Evolutionary conservation across 306 rosid species (phyloP), one percentile per base, ranked within the genome.

Genomic region (Argentina anserina): DNA sequence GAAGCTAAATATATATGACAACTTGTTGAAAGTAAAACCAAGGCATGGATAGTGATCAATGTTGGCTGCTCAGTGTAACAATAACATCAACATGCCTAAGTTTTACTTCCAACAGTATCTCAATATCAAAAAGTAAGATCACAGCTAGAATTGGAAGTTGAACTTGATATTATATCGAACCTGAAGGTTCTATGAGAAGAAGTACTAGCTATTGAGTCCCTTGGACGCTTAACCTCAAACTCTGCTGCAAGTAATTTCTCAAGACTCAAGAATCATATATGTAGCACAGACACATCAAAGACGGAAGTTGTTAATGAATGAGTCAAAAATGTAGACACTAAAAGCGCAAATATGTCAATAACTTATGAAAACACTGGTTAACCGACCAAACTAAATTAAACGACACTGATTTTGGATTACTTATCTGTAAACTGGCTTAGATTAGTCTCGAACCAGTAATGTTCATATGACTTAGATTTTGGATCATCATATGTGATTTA

Each of bases 121-220:
- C 49, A 43, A 4, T 14, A 43, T 43, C 20, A 43, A 49, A 49
- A 49, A 49, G 9, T 50, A 20, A 15, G 31, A 6, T 17, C 20
- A 3, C 21, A 56, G 26, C 34, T 58, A 14, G n/a, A 26, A 36
- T 13, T 26, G 37, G 36, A 58, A 12, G 37, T 58, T 26, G 1
- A 58, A 14, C 5, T n/a, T n/a, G n/a, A n/a, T n/a, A n/a, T 58
- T 58, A 28, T 6, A 58, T 12, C 37, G 0, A 58, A 26, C 3
- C 14, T 28, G n/a, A 76, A 3, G 87, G 85, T 69, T 86, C 96
- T 39, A 90, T 75, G 75, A 86, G 90, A 78, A 90, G 89, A 87
- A 86, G 87, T 56, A 92, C 96, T 67, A 53, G 29, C 9, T 53
- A n/a, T 53, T 0, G 6, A 53, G 60, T 53, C 60, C 28, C 56